Conservation (phyloP, 345 rosid species). For the Murraya koenigii region DNA sequence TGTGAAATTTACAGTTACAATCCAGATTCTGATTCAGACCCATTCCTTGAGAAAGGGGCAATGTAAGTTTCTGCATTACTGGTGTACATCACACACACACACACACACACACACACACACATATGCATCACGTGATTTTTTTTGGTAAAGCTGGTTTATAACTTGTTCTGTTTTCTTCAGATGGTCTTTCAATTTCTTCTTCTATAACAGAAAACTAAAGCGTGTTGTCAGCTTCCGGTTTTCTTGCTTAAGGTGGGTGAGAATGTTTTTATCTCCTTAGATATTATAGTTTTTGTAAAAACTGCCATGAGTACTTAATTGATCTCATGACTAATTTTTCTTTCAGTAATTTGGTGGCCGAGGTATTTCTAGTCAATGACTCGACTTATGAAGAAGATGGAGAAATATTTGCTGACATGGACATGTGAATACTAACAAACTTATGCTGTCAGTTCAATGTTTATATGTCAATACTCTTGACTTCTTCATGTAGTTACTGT, state of each 20-base stretch:
- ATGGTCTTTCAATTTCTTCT: slow-evolving; percentile 94
- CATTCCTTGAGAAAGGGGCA: slow-evolving; percentile 78
- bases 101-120: too few species aligned
- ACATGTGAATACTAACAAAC: slow-evolving; percentile 45
- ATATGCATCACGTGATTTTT: background rate
- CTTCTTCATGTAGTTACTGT: background rate
- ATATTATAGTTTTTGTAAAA: background rate
- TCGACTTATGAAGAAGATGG: slow-evolving; percentile 53
- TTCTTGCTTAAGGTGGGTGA: slow-evolving; percentile 72
- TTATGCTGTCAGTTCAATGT: slow-evolving; percentile 6
- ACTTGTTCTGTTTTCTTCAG: slow-evolving; percentile 34
- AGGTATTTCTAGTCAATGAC: slow-evolving; percentile 47
- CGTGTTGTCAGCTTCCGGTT: slow-evolving; percentile 81
- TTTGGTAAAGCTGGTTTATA: background rate
- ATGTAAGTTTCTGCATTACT: slow-evolving; percentile 42
- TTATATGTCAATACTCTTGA: slow-evolving; percentile 22
- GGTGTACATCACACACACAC: background rate
- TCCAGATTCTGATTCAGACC: slow-evolving; percentile 81
- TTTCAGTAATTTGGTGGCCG: slow-evolving; percentile 75
- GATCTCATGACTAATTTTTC: slow-evolving; percentile 13
- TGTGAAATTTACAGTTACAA: slow-evolving; percentile 88
- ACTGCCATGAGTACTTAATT: background rate
- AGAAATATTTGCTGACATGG: slow-evolving; percentile 80
- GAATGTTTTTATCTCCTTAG: background rate
- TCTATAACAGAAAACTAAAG: slow-evolving; percentile 89